These are phyloP conservation scores for Yamadazyma atmosphaerica DNA, from an alignment of 1,139 yeast species.

Conservation along the genomic window DNA sequence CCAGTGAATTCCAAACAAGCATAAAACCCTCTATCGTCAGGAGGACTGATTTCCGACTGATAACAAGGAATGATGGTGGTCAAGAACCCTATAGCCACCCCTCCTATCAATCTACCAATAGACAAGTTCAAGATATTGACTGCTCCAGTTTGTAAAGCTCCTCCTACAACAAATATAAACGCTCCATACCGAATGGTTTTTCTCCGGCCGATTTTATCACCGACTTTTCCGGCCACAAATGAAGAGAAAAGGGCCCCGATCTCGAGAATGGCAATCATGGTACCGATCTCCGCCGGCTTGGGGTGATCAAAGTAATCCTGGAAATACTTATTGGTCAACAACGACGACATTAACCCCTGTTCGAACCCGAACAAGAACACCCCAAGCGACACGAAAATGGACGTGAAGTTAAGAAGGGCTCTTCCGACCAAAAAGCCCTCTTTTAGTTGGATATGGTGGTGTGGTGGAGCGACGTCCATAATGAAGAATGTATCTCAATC, in stretches of 20 bases:
- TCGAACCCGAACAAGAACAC: slow-evolving; percentile 64
- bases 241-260: slow-evolving; percentile 84
- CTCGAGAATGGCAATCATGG: slow-evolving; percentile 54
- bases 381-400: slow-evolving; percentile 59
- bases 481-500: neutral
- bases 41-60: slow-evolving; percentile 89
- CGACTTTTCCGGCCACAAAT: slow-evolving; percentile 70
- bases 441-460: slow-evolving; percentile 35
- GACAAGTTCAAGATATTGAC: slow-evolving; percentile 50
- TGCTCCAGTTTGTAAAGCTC: slow-evolving; percentile 64
- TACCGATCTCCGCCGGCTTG: slow-evolving; percentile 48
- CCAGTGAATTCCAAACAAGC: slow-evolving; percentile 95
- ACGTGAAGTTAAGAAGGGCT: slow-evolving; percentile 54
- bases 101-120: slow-evolving; percentile 76
- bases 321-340: slow-evolving; percentile 69
- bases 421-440: slow-evolving; percentile 52
- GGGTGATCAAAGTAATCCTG: slow-evolving; percentile 72
- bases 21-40: slow-evolving; percentile 82
- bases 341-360: slow-evolving; percentile 62
- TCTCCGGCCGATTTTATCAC: slow-evolving; percentile 81
- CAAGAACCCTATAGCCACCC: slow-evolving; percentile 85
- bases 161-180: slow-evolving; percentile 77
- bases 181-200: slow-evolving; percentile 83
- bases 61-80: slow-evolving; percentile 96
- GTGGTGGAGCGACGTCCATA: slow-evolving; percentile 8